Percentiles rank a stretch among this genome's conserved stretches.
These are phyloP conservation scores for Candida insectorum DNA, from an alignment of 805 yeast species.

Conservation along the genomic window DNA sequence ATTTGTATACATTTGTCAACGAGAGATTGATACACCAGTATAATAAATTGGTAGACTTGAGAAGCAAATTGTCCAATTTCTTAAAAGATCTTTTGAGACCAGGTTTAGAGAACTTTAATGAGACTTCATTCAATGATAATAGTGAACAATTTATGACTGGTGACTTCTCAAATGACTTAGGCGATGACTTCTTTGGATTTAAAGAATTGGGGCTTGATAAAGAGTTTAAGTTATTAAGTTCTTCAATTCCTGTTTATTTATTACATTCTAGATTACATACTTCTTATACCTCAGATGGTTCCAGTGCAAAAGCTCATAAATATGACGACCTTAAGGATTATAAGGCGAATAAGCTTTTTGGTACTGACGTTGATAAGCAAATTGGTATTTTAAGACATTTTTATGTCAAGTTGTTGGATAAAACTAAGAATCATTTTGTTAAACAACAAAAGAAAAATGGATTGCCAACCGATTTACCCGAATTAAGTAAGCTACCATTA, in stretches of 20 bases:
- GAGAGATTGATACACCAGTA: constrained; percentile 71
- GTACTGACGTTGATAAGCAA: constrained; percentile 49
- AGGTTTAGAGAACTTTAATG: constrained; percentile 66
- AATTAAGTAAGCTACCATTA: constrained; percentile 28
- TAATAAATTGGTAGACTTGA: constrained; percentile 64
- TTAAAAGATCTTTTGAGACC: constrained; percentile 84
- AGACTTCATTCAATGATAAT: constrained; percentile 78
- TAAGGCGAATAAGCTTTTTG: constrained; percentile 50
- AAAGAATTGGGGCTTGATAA: constrained; percentile 89
- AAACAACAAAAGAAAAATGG: constrained; percentile 40
- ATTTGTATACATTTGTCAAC: constrained; percentile 66
- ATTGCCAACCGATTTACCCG: constrained; percentile 40
- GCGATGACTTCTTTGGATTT: constrained; percentile 98
- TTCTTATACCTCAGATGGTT: constrained; percentile 43
- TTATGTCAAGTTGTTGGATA: constrained; percentile 35
- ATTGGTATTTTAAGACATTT: constrained; percentile 60
- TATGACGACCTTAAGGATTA: constrained; percentile 64
- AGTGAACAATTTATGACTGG: constrained; percentile 94
- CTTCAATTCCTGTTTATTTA: constrained; percentile 86
- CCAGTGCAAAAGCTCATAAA: constrained; percentile 48
- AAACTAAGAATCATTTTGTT: constrained; percentile 41
- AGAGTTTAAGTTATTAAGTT: constrained; percentile 80
- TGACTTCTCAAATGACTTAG: constrained; percentile 87
- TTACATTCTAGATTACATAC: constrained; percentile 72
- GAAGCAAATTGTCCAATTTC: constrained; percentile 61